phyloP scores from a whole-genome alignment of 495 filamentous ascomycete species.

The Aspergillus affinis region DNA sequence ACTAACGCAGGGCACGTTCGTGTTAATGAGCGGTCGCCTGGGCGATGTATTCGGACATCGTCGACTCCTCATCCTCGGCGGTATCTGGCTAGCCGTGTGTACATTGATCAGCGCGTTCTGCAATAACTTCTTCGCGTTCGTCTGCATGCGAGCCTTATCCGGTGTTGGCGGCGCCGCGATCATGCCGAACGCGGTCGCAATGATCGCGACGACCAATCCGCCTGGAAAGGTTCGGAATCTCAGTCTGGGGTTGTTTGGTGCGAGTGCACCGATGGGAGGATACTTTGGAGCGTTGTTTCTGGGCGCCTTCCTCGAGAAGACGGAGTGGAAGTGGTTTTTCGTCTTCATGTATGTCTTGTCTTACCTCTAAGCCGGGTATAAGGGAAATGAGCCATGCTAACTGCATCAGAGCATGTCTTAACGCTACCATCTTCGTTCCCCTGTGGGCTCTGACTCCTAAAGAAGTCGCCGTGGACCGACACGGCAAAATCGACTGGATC shows the following conservation, averaged over 20 bases:
- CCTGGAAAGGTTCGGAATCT: slow-evolving; percentile 38
- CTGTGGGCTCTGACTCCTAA: slow-evolving; percentile 34
- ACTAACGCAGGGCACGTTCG: slow-evolving; percentile 51
- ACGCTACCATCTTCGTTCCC: slow-evolving; percentile 29
- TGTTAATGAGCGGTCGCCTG: slow-evolving; percentile 47
- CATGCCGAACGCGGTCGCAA: slow-evolving; percentile 21
- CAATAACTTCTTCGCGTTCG: slow-evolving; percentile 42
- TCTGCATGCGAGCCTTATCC: slow-evolving; percentile 17
- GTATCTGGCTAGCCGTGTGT: slow-evolving; percentile 37
- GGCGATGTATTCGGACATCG: slow-evolving; percentile 53
- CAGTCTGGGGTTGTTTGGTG: slow-evolving; percentile 51
- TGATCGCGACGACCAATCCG: slow-evolving; percentile 19
- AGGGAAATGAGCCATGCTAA: neutral
- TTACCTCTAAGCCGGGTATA: neutral
- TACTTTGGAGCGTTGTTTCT: slow-evolving; percentile 43
- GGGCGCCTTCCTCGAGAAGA: slow-evolving; percentile 41
- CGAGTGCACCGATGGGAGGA: slow-evolving; percentile 49
- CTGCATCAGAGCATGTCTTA: slow-evolving; percentile 33
- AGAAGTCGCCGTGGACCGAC: slow-evolving; percentile 40
- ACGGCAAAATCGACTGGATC: slow-evolving; percentile 49
- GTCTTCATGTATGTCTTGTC: slow-evolving; percentile 39
- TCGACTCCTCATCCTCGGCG: slow-evolving; percentile 40
- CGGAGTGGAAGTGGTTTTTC: slow-evolving; percentile 52
- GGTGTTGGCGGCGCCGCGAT: slow-evolving; percentile 17
- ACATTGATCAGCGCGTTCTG: slow-evolving; percentile 42